Evolutionary conservation across 768 basidiomycete species (phyloP).

Genomic region (Hysterangium stoloniferum): DNA sequence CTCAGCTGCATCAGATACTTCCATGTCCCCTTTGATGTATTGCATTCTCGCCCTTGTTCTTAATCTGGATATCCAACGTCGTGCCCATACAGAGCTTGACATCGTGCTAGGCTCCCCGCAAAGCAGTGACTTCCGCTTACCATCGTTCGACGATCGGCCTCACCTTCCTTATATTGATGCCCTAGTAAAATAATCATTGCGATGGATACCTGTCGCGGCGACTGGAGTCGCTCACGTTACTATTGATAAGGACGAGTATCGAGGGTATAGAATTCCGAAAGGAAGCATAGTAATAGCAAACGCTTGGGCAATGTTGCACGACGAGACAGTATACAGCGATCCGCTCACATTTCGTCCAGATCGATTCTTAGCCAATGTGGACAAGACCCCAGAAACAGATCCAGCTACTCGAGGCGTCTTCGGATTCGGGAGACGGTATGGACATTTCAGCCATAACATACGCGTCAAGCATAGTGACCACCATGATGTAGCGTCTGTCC

Average conservation of each 20-base stretch:
- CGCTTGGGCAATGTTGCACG: conserved; percentile 13
- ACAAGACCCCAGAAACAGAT: no score
- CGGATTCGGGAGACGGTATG: no score
- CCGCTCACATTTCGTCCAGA: conserved; percentile 13
- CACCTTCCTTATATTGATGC: conserved; percentile 12
- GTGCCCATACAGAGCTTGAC: conserved; percentile 16
- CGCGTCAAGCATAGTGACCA: no score
- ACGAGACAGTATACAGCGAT: conserved; percentile 8
- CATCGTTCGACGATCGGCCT: conserved; percentile 8
- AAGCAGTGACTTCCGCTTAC: conserved; percentile 9
- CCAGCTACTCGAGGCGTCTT: no score
- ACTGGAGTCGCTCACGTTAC: not conserved
- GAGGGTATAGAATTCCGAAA: conserved; percentile 14
- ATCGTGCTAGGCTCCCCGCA: conserved; percentile 4
- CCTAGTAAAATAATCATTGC: conserved; percentile 12
- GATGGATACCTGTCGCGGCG: conserved; percentile 1
- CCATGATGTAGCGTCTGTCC: no score
- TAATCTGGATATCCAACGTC: conserved; percentile 14
- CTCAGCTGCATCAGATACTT: conserved; percentile 13
- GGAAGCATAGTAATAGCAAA: conserved; percentile 14
- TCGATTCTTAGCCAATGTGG: conserved; percentile 12
- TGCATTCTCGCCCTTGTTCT: conserved; percentile 16
- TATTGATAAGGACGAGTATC: conserved; percentile 14
- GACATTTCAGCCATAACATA: no score
- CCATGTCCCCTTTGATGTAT: conserved; percentile 14